Evolutionary conservation across 208 protist species (phyloP).

Genomic region (Leishmania arabica): DNA sequence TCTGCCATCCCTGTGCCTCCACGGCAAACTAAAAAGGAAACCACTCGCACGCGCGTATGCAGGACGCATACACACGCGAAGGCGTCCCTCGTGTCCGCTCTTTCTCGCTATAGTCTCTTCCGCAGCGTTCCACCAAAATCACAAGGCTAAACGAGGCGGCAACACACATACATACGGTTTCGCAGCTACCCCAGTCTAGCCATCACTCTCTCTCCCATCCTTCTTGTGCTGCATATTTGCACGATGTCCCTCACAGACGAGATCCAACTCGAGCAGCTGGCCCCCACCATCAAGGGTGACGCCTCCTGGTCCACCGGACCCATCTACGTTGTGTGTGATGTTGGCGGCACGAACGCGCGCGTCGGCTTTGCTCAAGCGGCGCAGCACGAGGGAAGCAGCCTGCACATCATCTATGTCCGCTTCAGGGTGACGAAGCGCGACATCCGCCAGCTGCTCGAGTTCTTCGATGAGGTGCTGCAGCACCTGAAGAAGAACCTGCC

Average conservation of each 20-base stretch:
- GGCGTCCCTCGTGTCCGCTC: neutral
- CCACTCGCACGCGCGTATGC: neutral
- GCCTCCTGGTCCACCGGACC: slow-evolving; percentile 34
- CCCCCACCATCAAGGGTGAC: slow-evolving; percentile 25
- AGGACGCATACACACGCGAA: neutral
- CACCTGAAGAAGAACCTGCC: slow-evolving; percentile 29
- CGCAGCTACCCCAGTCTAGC: neutral
- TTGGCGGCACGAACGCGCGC: slow-evolving; percentile 74
- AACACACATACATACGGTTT: neutral
- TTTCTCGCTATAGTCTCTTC: neutral
- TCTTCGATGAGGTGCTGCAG: slow-evolving; percentile 46
- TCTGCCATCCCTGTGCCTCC: neutral
- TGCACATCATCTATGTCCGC: slow-evolving; percentile 43
- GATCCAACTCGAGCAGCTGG: slow-evolving; percentile 24
- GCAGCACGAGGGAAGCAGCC: slow-evolving; percentile 1
- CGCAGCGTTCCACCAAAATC: neutral
- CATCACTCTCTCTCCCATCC: neutral
- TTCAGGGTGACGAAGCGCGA: slow-evolving; percentile 56
- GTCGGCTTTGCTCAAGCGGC: slow-evolving; percentile 53
- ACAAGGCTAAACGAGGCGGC: neutral
- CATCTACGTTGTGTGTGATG: slow-evolving; percentile 70
- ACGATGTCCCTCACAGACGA: neutral
- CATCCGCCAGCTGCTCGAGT: slow-evolving; percentile 49
- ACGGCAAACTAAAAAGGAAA: neutral
- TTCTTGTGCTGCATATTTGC: neutral